Evolutionary conservation across 257 asterid species (phyloP), one percentile per base, ranked within the genome.

Genomic region (Solanum medicagineum): DNA sequence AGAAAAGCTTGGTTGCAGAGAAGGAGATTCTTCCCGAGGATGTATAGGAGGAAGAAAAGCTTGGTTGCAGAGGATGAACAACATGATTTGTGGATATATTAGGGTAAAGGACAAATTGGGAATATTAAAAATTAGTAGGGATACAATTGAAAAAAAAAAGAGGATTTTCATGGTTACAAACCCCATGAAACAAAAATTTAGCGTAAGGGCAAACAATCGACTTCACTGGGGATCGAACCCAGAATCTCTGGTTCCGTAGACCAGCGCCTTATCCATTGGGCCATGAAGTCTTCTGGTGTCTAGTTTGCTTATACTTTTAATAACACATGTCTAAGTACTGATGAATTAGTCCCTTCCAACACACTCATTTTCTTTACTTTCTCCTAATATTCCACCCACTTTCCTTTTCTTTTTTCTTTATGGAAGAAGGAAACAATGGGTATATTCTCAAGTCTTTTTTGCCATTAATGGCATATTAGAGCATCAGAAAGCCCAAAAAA

Each of bases 221-320:
- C 81, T 73, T 45, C 81, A 45, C 98, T 93, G 97, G 96, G 96
- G 97, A 93, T 94, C 98, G 98, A 94, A 94, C 98, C 98, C 97
- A 94, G 97, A 94, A 87, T 92, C 97, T 95, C 98, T 94, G 97
- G 98, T 94, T 95, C 66, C 98, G 97, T 94, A 95, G 97, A 95
- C 97, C 99, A 95, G 97, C 99, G 95, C 99, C 98, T 93, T 93
- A 94, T 94, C 98, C 99, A 94, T 95, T 95, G 98, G 99, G 92
- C 92, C 94, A 90, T 45, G 81, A 45, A 73, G 56, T 73, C 81
- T 6, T 4, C 0, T 1, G 1, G 12, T 0, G 8, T 0, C 42
- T 4, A 36, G 0, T 0, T 36, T 0, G 6, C 6, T 36, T 4
- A 4, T 4, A 0, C 0, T 36, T 36, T 3, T 3, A 2, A 36